Percentiles rank a stretch among this genome's conserved stretches.
These are phyloP conservation scores for Hemileccinum rubropunctum DNA, from an alignment of 768 basidiomycete species.

Conservation along the genomic window DNA sequence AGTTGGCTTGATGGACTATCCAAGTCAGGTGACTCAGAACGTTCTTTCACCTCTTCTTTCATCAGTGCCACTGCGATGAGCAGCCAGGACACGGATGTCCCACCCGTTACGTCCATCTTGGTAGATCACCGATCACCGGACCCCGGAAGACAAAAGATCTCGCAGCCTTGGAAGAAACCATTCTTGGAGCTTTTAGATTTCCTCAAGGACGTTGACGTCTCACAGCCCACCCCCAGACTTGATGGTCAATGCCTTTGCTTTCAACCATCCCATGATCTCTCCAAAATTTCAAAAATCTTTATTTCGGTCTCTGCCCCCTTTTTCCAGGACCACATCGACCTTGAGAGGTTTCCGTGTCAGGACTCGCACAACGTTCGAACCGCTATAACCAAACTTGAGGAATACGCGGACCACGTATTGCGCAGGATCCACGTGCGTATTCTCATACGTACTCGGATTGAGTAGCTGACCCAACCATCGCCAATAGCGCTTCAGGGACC, in stretches of 20 bases:
- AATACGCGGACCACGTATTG: neutral
- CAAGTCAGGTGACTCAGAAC: conserved; percentile 4
- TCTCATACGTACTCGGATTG: no score
- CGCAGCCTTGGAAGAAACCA: conserved; percentile 6
- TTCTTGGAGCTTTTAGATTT: conserved; percentile 11
- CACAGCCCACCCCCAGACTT: neutral
- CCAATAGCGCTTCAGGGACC: neutral
- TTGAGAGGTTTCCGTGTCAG: neutral
- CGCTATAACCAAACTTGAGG: neutral
- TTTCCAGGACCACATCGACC: neutral
- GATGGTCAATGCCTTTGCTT: conserved; percentile 10
- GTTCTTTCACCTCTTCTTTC: conserved; percentile 3
- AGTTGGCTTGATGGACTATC: conserved; percentile 1
- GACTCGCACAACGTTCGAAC: neutral
- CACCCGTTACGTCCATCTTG: conserved; percentile 7
- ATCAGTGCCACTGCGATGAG: conserved; percentile 12
- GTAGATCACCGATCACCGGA: neutral
- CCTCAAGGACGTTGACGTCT: conserved; percentile 1
- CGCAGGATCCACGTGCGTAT: neutral
- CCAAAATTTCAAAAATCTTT: conserved; percentile 9
- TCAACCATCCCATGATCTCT: conserved; percentile 13
- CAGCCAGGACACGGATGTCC: neutral
- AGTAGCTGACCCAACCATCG: neutral
- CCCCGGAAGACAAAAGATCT: neutral
- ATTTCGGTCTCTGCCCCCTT: conserved; percentile 3